Conservation (phyloP, 2,329 filamentous ascomycete species). For the Exserohilum turcica region DNA sequence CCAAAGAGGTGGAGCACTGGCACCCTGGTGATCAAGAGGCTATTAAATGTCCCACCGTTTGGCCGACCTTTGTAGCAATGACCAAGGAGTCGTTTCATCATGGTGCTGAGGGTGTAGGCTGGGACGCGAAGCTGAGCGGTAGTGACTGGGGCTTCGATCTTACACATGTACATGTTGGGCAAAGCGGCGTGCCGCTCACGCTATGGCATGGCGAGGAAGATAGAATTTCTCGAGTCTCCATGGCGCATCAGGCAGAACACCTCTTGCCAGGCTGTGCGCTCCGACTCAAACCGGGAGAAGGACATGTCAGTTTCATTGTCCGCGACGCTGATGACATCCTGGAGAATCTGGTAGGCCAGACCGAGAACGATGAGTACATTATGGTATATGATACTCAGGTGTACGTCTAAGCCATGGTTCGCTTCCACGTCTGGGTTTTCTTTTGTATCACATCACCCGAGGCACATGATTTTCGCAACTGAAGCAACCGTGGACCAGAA, state of each 20-base stretch:
- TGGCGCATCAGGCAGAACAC: conserved; percentile 32
- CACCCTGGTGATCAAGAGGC: conserved; percentile 27
- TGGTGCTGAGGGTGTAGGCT: conserved; percentile 34
- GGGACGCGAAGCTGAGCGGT: conserved; percentile 37
- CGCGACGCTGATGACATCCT: conserved; percentile 31
- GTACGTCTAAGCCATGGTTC: neutral
- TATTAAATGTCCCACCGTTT: conserved; percentile 28
- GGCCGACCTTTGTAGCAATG: conserved; percentile 32
- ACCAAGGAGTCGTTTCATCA: conserved; percentile 34
- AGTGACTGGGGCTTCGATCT: conserved; percentile 43
- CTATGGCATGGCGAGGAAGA: conserved; percentile 46
- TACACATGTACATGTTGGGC: conserved; percentile 28
- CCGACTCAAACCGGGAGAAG: conserved; percentile 31
- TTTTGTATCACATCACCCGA: neutral
- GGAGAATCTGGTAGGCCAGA: conserved; percentile 23
- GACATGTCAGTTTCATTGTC: conserved; percentile 33
- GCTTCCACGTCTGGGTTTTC: neutral
- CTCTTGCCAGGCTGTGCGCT: conserved; percentile 28
- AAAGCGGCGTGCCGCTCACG: conserved; percentile 25
- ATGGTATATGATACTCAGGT: conserved; percentile 6
- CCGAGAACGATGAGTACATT: conserved; percentile 25
- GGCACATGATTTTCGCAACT: neutral
- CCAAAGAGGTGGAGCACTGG: conserved; percentile 26
- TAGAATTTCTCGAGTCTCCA: conserved; percentile 30
- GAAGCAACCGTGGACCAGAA: neutral